Evolutionary conservation across 2,329 filamentous ascomycete species (phyloP).

Genomic region (Fusarium coicis): DNA sequence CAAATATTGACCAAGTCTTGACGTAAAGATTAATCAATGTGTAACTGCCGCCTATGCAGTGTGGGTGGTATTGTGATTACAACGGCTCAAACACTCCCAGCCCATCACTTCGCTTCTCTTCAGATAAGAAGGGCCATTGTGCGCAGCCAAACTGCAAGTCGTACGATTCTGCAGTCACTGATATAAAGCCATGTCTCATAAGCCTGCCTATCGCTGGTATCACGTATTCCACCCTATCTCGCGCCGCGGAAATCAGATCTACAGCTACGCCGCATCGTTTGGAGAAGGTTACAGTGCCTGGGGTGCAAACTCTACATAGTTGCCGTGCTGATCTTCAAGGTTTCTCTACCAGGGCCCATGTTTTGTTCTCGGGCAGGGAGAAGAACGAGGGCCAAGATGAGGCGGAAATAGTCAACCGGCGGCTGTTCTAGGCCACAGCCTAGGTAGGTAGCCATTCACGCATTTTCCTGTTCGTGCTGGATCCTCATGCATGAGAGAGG

Average conservation of each 20-base stretch:
- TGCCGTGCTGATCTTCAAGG: slow-evolving; percentile 26
- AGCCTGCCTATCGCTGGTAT: neutral
- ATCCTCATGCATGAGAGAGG: slow-evolving; percentile 7
- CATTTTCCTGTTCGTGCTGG: neutral
- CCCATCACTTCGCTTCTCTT: slow-evolving; percentile 3
- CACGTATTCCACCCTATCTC: slow-evolving; percentile 9
- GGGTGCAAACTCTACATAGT: slow-evolving; percentile 11
- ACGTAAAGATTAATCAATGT: neutral
- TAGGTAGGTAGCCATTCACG: neutral
- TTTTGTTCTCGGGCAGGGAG: slow-evolving; percentile 2
- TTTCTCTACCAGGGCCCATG: slow-evolving; percentile 16
- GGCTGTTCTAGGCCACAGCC: neutral
- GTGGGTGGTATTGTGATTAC: slow-evolving; percentile 17
- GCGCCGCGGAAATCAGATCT: slow-evolving; percentile 13
- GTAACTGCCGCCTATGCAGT: slow-evolving; percentile 12
- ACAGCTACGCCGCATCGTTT: slow-evolving; percentile 19
- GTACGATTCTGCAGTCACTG: slow-evolving; percentile 35
- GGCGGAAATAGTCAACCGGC: slow-evolving; percentile 12
- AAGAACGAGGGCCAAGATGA: neutral
- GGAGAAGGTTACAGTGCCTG: slow-evolving; percentile 13
- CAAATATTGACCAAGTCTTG: neutral
- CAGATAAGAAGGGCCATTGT: slow-evolving; percentile 15
- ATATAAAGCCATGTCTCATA: slow-evolving; percentile 33
- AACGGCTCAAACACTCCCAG: slow-evolving; percentile 6
- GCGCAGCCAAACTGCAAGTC: slow-evolving; percentile 12